Base-by-base conservation (phyloP, 2,329 filamentous ascomycete genomes). In the Coniochaeta hoffmannii region DNA sequence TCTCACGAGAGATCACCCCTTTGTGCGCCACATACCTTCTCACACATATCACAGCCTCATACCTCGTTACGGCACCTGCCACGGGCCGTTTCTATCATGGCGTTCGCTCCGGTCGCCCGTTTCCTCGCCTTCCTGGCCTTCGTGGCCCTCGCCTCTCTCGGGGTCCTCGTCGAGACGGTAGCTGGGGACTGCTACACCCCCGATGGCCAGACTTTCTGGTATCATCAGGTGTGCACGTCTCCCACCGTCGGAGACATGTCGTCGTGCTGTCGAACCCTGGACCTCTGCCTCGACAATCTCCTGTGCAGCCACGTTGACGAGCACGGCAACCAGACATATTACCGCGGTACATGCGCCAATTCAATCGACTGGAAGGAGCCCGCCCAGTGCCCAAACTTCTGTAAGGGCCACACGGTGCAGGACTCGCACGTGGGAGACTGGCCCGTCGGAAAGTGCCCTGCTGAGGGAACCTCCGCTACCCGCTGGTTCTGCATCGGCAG, bases 291-390 rank as follows among this genome's bases (percentile, higher is more conserved):
- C 24, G 38, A 28, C 24, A 58, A 57, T 53, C 22, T 28, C 0
- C 24, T 63, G 32, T 61, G 61, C 49, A 50, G 31, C 11, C 15
- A 14, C 4, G 5, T 28, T 11, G 11, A 10, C n/a, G 10, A 1
- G 6, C 7, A 2, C 15, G 26, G 9, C 19, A 22, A 26, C 5
- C 12, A 17, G 7, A 8, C 19, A 9, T 56, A 50, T 30, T 62
- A 62, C 38, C 58, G 57, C 3, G 60, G 59, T 12, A 35, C 50
- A 26, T 62, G 60, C 50, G 10, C 24, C 24, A 53, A 57, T 17
- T 3, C 10, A 22, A 17, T 4, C 1, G 57, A 55, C 54, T 30
- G 14, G 8, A 19, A 30, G n/a, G 22, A 49, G 4, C 14, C 10
- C n/a, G n/a, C n/a, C n/a, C n/a, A n/a, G 17, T 61, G 58, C 36